phyloP scores from a whole-genome alignment of 352 stramenopile species.

The Phytophthora tentaculata region DNA sequence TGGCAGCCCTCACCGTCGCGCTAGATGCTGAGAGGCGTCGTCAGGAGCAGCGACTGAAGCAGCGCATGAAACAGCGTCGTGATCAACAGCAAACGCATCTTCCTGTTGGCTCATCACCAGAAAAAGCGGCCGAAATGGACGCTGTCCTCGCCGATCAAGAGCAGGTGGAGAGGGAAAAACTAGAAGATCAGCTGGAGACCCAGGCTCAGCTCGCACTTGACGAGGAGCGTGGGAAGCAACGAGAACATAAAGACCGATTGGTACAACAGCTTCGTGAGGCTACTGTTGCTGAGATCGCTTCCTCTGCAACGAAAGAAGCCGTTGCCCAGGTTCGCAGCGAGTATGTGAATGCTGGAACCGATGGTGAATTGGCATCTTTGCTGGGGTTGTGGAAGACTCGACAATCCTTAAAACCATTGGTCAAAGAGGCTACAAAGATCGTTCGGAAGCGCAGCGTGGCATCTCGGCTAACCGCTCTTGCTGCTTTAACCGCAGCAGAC shows the following conservation, averaged over 20 bases:
- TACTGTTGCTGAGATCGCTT: slow-evolving; percentile 16
- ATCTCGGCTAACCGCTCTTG: slow-evolving; percentile 16
- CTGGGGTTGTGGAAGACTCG: slow-evolving; percentile 23
- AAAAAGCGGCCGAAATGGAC: slow-evolving; percentile 30
- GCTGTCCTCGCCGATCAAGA: slow-evolving; percentile 32
- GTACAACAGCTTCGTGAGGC: slow-evolving; percentile 27
- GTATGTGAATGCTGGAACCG: slow-evolving; percentile 4
- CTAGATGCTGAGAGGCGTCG: slow-evolving; percentile 33
- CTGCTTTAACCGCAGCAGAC: neutral
- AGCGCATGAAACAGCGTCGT: slow-evolving; percentile 32
- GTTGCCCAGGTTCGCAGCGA: slow-evolving; percentile 17
- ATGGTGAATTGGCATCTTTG: slow-evolving; percentile 15
- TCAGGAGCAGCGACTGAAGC: slow-evolving; percentile 35
- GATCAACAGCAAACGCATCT: slow-evolving; percentile 31
- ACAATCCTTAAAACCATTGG: slow-evolving; percentile 3
- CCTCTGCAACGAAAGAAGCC: slow-evolving; percentile 25
- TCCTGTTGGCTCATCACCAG: slow-evolving; percentile 11
- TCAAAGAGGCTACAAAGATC: slow-evolving; percentile 6
- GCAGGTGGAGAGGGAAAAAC: slow-evolving; percentile 16
- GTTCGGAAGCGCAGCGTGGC: slow-evolving; percentile 16
- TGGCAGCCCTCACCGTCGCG: slow-evolving; percentile 16
- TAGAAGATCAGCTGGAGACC: slow-evolving; percentile 36
- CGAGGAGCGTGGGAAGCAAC: slow-evolving; percentile 31
- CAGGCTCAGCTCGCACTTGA: slow-evolving; percentile 29
- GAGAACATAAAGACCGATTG: slow-evolving; percentile 28